Evolutionary conservation across 352 stramenopile species (phyloP).

Genomic region (Pythium phragmitis): DNA sequence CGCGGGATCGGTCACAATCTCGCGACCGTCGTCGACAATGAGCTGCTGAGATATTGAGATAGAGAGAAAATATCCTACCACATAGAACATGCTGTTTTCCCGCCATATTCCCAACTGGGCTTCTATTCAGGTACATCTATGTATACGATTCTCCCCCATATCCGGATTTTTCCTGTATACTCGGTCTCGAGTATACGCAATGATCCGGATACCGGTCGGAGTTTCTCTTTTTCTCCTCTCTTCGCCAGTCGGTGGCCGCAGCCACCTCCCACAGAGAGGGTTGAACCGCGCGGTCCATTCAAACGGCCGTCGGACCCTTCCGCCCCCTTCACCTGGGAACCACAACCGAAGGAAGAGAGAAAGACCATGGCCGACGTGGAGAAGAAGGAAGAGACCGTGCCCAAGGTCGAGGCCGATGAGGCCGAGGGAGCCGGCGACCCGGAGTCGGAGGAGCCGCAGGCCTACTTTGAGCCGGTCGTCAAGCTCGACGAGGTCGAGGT

Average conservation of each 20-base stretch:
- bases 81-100: neutral
- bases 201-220: conserved; percentile 13
- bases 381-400: conserved; percentile 69
- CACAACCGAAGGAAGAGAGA: conserved; percentile 17
- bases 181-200: conserved; percentile 5
- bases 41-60: conserved; percentile 19
- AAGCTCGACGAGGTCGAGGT: conserved; percentile 95
- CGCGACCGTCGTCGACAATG: neutral
- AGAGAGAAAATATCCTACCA: conserved; percentile 14
- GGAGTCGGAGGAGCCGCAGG: conserved; percentile 83
- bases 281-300: conserved; percentile 33
- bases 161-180: too few relatives aligned
- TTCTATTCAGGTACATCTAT: neutral
- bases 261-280: conserved; percentile 10
- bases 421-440: conserved; percentile 43
- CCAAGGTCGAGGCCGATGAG: conserved; percentile 55
- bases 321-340: neutral
- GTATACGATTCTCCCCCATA: too few relatives aligned
- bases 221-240: conserved; percentile 8
- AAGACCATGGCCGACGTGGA: conserved; percentile 36
- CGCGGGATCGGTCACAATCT: conserved; percentile 6
- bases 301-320: conserved; percentile 20
- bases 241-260: conserved; percentile 18
- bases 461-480: conserved; percentile 87
- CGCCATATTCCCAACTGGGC: neutral